Base-by-base conservation (phyloP, 1,139 yeast species). In the Yamadazyma dendronema region DNA sequence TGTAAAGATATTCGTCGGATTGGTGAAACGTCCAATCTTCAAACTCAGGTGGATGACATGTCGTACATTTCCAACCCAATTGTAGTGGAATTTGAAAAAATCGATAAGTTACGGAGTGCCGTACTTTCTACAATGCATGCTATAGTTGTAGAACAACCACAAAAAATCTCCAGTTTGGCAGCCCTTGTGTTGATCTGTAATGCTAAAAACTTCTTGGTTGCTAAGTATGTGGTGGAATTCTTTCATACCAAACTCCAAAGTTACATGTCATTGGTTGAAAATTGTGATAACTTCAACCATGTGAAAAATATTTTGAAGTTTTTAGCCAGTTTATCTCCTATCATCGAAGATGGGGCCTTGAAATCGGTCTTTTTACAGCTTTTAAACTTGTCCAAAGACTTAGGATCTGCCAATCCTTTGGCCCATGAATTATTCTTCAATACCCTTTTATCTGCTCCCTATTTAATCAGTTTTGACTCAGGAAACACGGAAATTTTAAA, bases 91-190 rank as follows among this genome's bases (percentile, higher is more conserved):
- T 79, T 82, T 48, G 88, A 79, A 47, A 75, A 74, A 42, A 84
- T 82, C 41, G 83, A 79, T 44, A 73, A 72, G 39, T 75, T 83
- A 44, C 72, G 88, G 42, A 65, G 62, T 35, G 77, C 83, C 13
- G 67, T 84, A 16, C 66, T 84, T 50, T 71, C 73, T 36, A 84
- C 89, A 1, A 59, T 88, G 23, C 72, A 73, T 42, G 88, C 95
- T 1, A 77, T 86, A 30, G 70, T 85, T 8, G 62, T 76, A 29
- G 98, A 92, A 59, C 97, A 90, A 59, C 97, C 97, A 1, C 96
- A 90, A 49, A 92, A 90, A 57, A 77, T 84, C 42, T 78, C 81
- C 17, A 77, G 84, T 17, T 63, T 90, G 42, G 75, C 88, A 23
- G 79, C 83, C n/a, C 71, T 88, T 47, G 65, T 90, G 9, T 72